Base-by-base conservation (phyloP, 1,284 basidiomycete genomes). In the Puccinia triticina region DNA sequence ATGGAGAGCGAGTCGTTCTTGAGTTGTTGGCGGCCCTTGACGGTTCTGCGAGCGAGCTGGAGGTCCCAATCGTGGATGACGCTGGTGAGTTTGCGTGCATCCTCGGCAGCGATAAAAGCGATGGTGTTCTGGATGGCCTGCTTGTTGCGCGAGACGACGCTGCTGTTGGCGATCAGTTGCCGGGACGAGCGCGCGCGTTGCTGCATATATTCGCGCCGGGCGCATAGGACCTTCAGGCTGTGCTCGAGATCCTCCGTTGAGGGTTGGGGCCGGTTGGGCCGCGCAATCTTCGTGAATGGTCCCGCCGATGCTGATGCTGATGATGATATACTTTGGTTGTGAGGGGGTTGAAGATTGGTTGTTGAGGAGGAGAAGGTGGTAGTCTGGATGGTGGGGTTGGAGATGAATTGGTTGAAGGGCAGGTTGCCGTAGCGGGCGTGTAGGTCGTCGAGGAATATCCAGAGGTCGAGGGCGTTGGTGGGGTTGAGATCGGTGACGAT, bases 1-100 rank as follows among this genome's bases (percentile, higher is more conserved):
- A 87, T 86, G 0, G 83, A 82, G 59, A 85, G 84, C 59, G 74
- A 80, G 0, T 83, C 83, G 4, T 69, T 77, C 0, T 53, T n/a
- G 48, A 26, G 26, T 50, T 14, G 7, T 29, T 46, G 55, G 16
- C 46, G 76, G 32, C 29, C 43, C 11, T 16, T 1, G 18, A 82
- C 59, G 8, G 55, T 50, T 7, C 29, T 11, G 1, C 48, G 11
- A 1, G 67, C 79, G 0, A 71, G 53, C 26, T 75, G 23, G 16
- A 74, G 43, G 23, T 82, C 79, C 79, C 79, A 82, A 10, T 66
- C 50, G 26, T 74, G 72, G 43, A 71, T 57, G 59, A 66, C 32
- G 0, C 32, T 2, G 48, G 23, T 14, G 7, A 74, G 40, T n/a
- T 46, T 21, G 18, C 59, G 23, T 1, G 66, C 37, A 7, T 64